These are phyloP conservation scores for Aegilops umbellulata DNA, from an alignment of 176 grass and related monocot species.

Conservation along the genomic window DNA sequence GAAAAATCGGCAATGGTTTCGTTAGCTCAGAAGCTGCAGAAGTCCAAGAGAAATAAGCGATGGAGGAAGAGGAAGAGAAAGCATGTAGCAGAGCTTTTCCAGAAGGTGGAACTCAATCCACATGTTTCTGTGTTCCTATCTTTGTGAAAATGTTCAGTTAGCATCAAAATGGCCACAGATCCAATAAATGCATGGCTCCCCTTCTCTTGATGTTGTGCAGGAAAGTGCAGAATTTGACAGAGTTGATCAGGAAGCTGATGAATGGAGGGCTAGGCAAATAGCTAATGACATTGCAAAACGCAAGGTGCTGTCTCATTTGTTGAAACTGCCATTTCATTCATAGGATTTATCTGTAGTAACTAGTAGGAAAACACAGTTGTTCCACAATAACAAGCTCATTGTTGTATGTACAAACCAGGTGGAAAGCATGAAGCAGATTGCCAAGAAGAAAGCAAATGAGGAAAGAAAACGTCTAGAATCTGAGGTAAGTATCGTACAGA, in stretches of 20 bases:
- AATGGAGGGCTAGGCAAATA: conserved; percentile 90
- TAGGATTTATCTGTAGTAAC: conserved; percentile 1
- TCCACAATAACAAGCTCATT: neutral
- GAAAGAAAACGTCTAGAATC: conserved; percentile 84
- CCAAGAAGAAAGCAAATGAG: conserved; percentile 83
- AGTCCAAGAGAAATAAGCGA: conserved; percentile 73
- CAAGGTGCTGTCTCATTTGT: conserved; percentile 49
- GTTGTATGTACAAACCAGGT: conserved; percentile 46
- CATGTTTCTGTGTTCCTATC: neutral
- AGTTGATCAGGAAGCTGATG: conserved; percentile 79
- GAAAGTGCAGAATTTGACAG: conserved; percentile 64
- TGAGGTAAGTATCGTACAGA: conserved; percentile 50
- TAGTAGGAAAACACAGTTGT: neutral
- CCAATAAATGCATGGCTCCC: neutral
- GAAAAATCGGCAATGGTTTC: conserved; percentile 56
- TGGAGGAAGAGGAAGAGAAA: conserved; percentile 89
- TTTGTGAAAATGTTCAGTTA: neutral
- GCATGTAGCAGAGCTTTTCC: conserved; percentile 51
- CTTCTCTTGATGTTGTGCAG: conserved; percentile 43
- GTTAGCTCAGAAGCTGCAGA: conserved; percentile 79
- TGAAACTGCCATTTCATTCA: conserved; percentile 1
- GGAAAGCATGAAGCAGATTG: conserved; percentile 90
- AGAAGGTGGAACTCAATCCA: conserved; percentile 44
- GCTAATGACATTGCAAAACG: conserved; percentile 77
- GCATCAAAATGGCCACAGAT: neutral